phyloP scores from a whole-genome alignment of 768 basidiomycete genomes.

The Coprinopsis cinerea region DNA sequence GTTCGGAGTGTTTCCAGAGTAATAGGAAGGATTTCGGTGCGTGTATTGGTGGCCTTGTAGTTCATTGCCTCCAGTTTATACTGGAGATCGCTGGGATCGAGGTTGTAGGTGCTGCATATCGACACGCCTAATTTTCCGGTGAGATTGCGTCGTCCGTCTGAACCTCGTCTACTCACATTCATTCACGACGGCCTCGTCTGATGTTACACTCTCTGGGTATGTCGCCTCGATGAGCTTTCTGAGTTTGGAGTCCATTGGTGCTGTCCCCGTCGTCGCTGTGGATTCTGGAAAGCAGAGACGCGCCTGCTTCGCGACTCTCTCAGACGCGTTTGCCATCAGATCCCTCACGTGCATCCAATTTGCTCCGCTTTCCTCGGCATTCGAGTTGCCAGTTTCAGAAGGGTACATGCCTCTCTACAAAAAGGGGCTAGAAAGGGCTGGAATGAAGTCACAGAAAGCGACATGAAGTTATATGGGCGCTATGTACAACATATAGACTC shows the following conservation, averaged over 20 bases:
- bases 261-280: background rate
- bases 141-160: background rate
- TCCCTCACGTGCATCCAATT: background rate
- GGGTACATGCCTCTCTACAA: too few species aligned
- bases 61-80: conserved; percentile 68
- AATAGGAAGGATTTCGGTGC: conserved; percentile 32
- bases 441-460: background rate
- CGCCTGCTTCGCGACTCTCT: background rate
- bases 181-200: background rate
- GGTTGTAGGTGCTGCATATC: conserved; percentile 58
- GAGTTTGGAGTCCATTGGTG: background rate
- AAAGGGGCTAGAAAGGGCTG: too few species aligned
- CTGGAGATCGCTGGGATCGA: conserved; percentile 45
- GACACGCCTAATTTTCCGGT: conserved; percentile 40
- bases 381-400: too few species aligned
- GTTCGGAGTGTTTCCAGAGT: conserved; percentile 44
- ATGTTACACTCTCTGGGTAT: background rate
- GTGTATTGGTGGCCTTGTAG: conserved; percentile 28
- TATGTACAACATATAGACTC: background rate
- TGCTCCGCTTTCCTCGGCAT: too few species aligned
- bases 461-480: background rate
- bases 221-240: background rate
- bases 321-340: background rate
- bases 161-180: background rate
- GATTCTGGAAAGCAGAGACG: background rate